A percentile compares a stretch with the other conserved stretches of the same genome.
These are phyloP conservation scores for Alternaria angustiovoidea DNA, from an alignment of 2,329 filamentous ascomycete genomes.

Conservation along the genomic window DNA sequence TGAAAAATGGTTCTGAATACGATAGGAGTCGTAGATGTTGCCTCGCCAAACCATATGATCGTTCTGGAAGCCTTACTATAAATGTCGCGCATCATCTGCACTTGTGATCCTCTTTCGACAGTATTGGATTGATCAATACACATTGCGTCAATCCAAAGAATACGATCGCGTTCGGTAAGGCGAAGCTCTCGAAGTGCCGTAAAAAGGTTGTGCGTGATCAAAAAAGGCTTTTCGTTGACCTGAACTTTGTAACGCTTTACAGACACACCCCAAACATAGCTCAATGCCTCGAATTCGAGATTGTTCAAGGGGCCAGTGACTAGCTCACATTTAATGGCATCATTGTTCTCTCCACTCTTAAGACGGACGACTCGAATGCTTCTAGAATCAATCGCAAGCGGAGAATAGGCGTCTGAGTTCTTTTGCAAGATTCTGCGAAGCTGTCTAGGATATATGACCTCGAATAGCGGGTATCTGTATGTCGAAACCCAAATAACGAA, in stretches of 20 bases:
- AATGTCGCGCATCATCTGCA: slow-evolving; percentile 22
- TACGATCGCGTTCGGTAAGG: background rate
- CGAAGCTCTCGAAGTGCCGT: slow-evolving; percentile 13
- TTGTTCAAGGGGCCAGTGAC: background rate
- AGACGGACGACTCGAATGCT: background rate
- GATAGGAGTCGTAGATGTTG: background rate
- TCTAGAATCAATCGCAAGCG: background rate
- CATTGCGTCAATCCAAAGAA: slow-evolving; percentile 6
- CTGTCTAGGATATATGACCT: slow-evolving; percentile 6
- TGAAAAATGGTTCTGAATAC: background rate
- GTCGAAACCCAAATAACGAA: slow-evolving; percentile 5
- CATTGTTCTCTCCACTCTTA: background rate
- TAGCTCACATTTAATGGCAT: slow-evolving; percentile 11
- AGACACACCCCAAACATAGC: slow-evolving; percentile 17
- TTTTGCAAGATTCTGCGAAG: background rate
- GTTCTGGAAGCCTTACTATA: slow-evolving; percentile 7
- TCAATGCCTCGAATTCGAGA: slow-evolving; percentile 16
- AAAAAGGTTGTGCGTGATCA: slow-evolving; percentile 11
- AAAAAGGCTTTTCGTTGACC: slow-evolving; percentile 7
- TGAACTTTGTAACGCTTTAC: slow-evolving; percentile 1
- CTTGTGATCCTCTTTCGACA: slow-evolving; percentile 13
- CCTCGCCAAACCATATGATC: slow-evolving; percentile 19
- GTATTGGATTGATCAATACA: slow-evolving; percentile 8
- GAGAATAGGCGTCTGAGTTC: slow-evolving; percentile 4
- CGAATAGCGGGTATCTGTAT: slow-evolving; percentile 8